Percentiles rank a stretch among this genome's conserved stretches.
Evolutionary conservation across 257 asterid genomes (phyloP).

Genomic region (Nicotiana obtusifolia): DNA sequence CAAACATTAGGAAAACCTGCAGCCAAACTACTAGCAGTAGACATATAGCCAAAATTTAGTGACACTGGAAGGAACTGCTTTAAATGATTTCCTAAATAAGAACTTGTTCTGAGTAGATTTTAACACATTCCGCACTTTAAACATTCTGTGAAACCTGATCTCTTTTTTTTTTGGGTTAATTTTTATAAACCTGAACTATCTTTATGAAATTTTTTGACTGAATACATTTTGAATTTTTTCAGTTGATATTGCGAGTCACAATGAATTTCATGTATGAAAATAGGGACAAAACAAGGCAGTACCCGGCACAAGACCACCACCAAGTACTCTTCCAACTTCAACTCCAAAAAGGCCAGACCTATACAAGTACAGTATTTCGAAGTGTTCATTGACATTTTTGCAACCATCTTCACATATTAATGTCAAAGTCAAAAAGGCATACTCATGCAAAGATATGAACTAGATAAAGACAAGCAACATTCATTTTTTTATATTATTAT

Average conservation of each 20-base stretch:
- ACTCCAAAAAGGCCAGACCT: conserved; percentile 86
- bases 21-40: not conserved
- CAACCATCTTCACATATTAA: not conserved
- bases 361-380: conserved; percentile 9
- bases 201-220: not conserved
- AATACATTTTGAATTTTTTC: not conserved
- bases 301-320: conserved; percentile 99
- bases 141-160: not conserved
- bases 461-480: not conserved
- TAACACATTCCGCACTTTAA: not conserved
- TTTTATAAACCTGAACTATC: not conserved
- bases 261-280: conserved; percentile 2
- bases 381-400: not conserved
- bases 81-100: not conserved
- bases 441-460: not conserved
- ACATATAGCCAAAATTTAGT: not conserved
- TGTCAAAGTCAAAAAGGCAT: not conserved
- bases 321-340: conserved; percentile 95
- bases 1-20: not conserved
- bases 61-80: not conserved
- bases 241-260: not conserved
- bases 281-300: not conserved
- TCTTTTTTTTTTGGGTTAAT: too few species aligned
- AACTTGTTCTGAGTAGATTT: not conserved
- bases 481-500: not conserved